Base-by-base conservation (phyloP, 441 rosid species). In the Erodium trifolium region DNA sequence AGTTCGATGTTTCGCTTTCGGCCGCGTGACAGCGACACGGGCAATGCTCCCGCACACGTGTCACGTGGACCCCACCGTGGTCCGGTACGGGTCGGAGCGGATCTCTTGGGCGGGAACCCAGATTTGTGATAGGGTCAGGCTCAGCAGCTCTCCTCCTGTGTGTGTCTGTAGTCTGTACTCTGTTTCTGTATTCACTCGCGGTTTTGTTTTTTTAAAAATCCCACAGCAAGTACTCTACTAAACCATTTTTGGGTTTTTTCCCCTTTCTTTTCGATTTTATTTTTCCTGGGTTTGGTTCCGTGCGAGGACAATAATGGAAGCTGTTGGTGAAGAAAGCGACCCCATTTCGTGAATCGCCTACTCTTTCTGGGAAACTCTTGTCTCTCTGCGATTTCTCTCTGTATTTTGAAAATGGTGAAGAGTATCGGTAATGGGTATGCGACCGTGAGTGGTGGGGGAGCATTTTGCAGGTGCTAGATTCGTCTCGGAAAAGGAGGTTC, bases 1-100 rank as follows among this genome's bases (percentile, higher is more conserved):
- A 70, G 77, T 82, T 76, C 89, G 78, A 84, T 83, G 85, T 72
- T 39, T 71, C 79, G 73, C 89, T 88, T 88, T 82, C 83, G 86
- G 90, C 80, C 86, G 81, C 80, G 84, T 78, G 92, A 85, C 65
- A 66, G 82, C 75, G 84, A 86, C 85, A 68, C 43, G 70, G 72
- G 78, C 72, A 12, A 31, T 57, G 41, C 73, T 47, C 67, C 17
- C 70, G 4, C 18, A 14, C 35, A 78, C 87, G 82, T 86, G 90
- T 76, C 82, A 0, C 11, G 0, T 65, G 72, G 86, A 72, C 73
- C 85, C 87, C 65, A 5, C 63, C 6, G 3, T 8, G 37, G n/a
- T 60, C 18, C 34, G 35, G 64, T 60, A 64, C 67, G 57, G 60
- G 77, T 68, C 66, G 69, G 66, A 27, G 45, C 39, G 53, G 41